Conservation (phyloP, 371 early-diverging fungal genomes). For the Batkoa obscura region DNA sequence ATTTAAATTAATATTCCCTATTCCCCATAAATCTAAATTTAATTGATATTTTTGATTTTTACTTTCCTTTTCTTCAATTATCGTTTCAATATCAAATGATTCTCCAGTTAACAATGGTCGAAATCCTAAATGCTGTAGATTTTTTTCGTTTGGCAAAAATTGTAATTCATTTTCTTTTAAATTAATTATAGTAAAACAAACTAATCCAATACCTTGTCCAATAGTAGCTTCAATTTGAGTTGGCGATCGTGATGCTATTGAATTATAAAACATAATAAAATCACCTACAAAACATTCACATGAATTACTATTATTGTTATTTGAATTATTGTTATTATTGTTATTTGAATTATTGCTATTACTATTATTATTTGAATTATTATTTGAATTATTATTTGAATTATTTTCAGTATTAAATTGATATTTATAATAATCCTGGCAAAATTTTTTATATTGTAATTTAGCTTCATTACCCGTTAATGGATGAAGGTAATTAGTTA, state of each 20-base stretch:
- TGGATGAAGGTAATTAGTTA: constrained; percentile 22
- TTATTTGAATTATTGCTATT: no score
- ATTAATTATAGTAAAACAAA: constrained; percentile 37
- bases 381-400: no score
- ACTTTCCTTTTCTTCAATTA: constrained; percentile 9
- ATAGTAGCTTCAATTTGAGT: constrained; percentile 36
- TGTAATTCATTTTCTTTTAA: constrained; percentile 11
- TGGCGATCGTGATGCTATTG: constrained; percentile 19
- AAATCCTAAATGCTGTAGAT: constrained; percentile 15
- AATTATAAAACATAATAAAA: constrained; percentile 40
- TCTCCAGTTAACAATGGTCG: constrained; percentile 8
- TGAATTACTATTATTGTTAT: background rate
- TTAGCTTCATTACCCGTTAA: constrained; percentile 35
- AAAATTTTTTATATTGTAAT: constrained; percentile 18
- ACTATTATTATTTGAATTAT: no score
- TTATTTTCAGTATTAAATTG: background rate
- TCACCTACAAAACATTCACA: constrained; percentile 22
- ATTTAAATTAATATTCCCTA: constrained; percentile 32
- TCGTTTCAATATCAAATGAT: background rate
- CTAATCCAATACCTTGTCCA: constrained; percentile 50
- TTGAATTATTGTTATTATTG: no score
- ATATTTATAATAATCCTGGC: constrained; percentile 8
- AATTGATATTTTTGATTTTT: constrained; percentile 19
- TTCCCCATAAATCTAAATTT: constrained; percentile 45
- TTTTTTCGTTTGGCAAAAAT: constrained; percentile 12